Evolutionary conservation across 139 green algal genomes (phyloP), one percentile per base, ranked within the genome.

Genomic region (Ulvella scutata): DNA sequence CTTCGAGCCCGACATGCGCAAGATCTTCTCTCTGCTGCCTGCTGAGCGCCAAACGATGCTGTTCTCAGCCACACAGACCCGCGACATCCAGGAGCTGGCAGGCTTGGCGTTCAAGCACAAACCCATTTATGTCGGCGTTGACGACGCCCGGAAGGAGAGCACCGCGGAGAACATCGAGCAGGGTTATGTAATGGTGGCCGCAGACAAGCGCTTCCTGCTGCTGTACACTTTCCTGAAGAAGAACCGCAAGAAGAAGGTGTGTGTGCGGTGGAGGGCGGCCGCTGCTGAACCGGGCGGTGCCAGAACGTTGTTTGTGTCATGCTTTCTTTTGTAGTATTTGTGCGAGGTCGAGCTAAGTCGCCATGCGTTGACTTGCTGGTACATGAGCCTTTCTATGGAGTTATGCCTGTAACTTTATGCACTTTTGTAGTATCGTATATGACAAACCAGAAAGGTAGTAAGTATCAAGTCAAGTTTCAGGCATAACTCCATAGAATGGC

Each of bases 191-290:
- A 87, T 97, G 26, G 92, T 96, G 26, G 85, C 89, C 23, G 87
- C 85, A 26, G 89, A 93, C 72, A 90, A 96, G 79, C 88, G 94
- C 72, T 96, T 99, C 83, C 84, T 98, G 80, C 88, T 99, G 72
- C 90, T 99, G 21, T 98, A 98, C 88, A 98, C 94, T 10, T 99
- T 99, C 82, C 85, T 99, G 38, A 97, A 97, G 83, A 96, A 94
- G 82, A 98, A 99, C 78, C 39, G 87, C 72, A 92, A 89, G 75
- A 98, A 98, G 82, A 99, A 99, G 90, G 91, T 94, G 72, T 0
- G 79, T 21, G n/a, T 36, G 61, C 7, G n/a, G n/a, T n/a, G n/a
- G n/a, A n/a, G n/a, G n/a, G n/a, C n/a, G n/a, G n/a, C n/a, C n/a
- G n/a, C n/a, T n/a, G n/a, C n/a, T n/a, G n/a, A n/a, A n/a, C n/a